Conservation (phyloP, 805 yeast species). For the Schwanniomyces occidentalis region DNA sequence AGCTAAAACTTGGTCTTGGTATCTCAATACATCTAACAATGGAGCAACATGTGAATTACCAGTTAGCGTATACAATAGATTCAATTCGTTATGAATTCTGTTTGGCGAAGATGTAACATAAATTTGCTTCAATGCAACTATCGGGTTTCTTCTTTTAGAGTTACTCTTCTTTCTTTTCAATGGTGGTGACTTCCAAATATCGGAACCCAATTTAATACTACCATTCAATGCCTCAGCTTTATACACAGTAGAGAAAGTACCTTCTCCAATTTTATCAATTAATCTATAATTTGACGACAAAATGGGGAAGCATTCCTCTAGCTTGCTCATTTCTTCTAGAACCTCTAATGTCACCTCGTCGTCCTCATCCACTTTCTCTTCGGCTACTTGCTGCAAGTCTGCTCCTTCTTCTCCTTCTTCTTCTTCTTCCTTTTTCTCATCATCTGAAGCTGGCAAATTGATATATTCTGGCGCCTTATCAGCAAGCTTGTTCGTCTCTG, state of each 20-base stretch:
- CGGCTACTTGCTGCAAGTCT: slow-evolving; percentile 4
- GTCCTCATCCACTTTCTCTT: slow-evolving; percentile 32
- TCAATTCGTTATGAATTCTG: slow-evolving; percentile 85
- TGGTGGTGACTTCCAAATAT: slow-evolving; percentile 48
- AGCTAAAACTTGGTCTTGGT: slow-evolving; percentile 90
- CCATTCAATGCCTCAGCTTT: slow-evolving; percentile 56
- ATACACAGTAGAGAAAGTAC: slow-evolving; percentile 64
- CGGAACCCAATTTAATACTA: slow-evolving; percentile 36
- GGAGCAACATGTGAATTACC: slow-evolving; percentile 83
- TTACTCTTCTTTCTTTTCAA: slow-evolving; percentile 26
- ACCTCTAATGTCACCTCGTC: slow-evolving; percentile 54
- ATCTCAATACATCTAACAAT: slow-evolving; percentile 79
- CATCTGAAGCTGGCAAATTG: no score
- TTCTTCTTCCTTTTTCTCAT: not conserved
- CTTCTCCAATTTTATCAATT: slow-evolving; percentile 64
- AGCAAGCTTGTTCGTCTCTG: no score
- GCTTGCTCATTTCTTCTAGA: slow-evolving; percentile 55
- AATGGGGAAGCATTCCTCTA: slow-evolving; percentile 55
- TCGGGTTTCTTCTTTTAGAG: slow-evolving; percentile 33
- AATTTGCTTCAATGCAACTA: slow-evolving; percentile 88
- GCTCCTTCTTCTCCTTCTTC: slow-evolving; percentile 8
- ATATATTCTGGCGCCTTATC: no score
- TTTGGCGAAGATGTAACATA: slow-evolving; percentile 95
- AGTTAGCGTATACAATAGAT: slow-evolving; percentile 65
- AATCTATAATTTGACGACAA: slow-evolving; percentile 50